Conservation (phyloP, 2,329 filamentous ascomycete species). For the Fonsecaea multimorphosa region DNA sequence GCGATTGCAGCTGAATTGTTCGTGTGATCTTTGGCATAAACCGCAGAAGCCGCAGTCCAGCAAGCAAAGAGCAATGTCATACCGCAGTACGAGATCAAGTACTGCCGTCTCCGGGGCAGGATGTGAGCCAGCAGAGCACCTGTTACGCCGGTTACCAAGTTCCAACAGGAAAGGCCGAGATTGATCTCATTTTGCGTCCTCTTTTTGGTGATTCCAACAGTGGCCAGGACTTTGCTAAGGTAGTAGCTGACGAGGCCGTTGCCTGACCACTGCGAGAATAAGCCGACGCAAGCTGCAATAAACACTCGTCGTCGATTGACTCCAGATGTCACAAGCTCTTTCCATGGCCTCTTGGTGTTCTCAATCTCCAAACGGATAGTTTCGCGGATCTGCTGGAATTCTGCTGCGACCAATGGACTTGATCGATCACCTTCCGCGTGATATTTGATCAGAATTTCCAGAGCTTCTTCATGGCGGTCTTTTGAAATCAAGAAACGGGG, state of each 20-base stretch:
- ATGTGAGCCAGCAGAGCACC: conserved; percentile 44
- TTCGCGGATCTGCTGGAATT: conserved; percentile 51
- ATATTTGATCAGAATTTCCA: conserved; percentile 45
- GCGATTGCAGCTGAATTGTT: conserved; percentile 36
- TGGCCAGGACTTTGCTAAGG: conserved; percentile 47
- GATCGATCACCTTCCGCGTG: conserved; percentile 50
- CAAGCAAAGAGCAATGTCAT: conserved; percentile 31
- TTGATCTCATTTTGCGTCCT: conserved; percentile 51
- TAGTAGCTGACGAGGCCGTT: conserved; percentile 53
- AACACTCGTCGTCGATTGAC: conserved; percentile 63
- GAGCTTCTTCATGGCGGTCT: conserved; percentile 41
- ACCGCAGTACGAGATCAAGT: conserved; percentile 24
- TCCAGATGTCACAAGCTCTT: conserved; percentile 66
- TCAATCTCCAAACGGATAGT: conserved; percentile 65
- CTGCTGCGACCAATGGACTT: conserved; percentile 38
- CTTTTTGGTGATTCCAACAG: conserved; percentile 46
- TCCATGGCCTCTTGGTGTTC: conserved; percentile 56
- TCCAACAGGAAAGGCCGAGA: conserved; percentile 46
- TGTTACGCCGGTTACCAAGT: conserved; percentile 45
- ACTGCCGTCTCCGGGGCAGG: conserved; percentile 23
- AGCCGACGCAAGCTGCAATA: conserved; percentile 59
- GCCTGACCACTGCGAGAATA: conserved; percentile 65
- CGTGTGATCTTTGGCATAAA: conserved; percentile 26
- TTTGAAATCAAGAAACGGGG: conserved; percentile 63
- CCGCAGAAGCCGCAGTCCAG: conserved; percentile 29